phyloP scores from a whole-genome alignment of 345 rosid species.

The Rubroshorea leprosula region DNA sequence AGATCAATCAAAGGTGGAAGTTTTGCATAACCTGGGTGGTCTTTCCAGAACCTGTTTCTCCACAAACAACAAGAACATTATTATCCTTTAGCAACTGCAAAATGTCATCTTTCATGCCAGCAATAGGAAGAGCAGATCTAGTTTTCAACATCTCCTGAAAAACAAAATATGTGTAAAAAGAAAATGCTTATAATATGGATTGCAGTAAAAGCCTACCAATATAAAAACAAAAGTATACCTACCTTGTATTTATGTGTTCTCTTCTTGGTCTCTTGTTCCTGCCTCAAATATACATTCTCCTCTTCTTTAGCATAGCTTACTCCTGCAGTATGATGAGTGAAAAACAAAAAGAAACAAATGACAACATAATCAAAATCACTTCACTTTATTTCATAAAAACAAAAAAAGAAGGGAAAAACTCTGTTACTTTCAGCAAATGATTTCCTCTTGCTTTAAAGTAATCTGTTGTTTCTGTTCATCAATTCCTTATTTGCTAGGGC shows the following conservation, averaged over 20 bases:
- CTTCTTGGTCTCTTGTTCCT: constrained; percentile 51
- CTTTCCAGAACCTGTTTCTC: constrained; percentile 98
- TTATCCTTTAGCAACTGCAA: constrained; percentile 62
- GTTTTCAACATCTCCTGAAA: constrained; percentile 61
- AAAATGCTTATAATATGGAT: too few species aligned
- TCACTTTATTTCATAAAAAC: neutral
- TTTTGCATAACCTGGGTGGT: constrained; percentile 65
- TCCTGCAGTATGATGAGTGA: constrained; percentile 21
- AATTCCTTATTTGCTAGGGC: constrained; percentile 1
- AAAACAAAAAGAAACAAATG: constrained; percentile 6
- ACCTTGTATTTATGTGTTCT: constrained; percentile 65
- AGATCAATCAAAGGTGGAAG: neutral
- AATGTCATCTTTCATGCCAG: constrained; percentile 58
- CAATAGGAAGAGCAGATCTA: constrained; percentile 74
- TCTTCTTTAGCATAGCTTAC: constrained; percentile 35
- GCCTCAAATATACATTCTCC: constrained; percentile 55
- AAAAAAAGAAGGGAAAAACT: too few species aligned
- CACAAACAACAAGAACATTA: constrained; percentile 78
- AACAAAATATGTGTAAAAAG: neutral
- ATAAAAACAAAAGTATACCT: constrained; percentile 15
- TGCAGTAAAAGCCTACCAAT: neutral
- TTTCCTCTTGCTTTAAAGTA: neutral
- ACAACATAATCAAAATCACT: constrained; percentile 6
- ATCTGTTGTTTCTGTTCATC: neutral
- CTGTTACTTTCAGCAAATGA: neutral